Evolutionary conservation across 2,329 filamentous ascomycete species (phyloP), one percentile per base, ranked within the genome.

Genomic region (Monosporascus sp.): DNA sequence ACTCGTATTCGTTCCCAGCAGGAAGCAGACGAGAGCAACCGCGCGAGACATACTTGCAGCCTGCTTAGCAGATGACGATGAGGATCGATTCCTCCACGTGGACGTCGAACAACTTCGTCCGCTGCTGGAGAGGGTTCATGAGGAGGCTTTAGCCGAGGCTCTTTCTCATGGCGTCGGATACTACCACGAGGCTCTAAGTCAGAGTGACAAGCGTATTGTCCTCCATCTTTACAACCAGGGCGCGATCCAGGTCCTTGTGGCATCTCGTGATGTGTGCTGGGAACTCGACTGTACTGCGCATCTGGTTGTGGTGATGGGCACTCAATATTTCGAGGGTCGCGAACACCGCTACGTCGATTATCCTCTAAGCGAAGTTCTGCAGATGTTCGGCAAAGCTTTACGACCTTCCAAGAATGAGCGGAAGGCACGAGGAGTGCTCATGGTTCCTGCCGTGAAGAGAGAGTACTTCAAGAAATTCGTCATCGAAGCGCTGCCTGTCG

Each of bases 381-480:
- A 99, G 67, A 99, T 99, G 93, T 96, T 97, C 63, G 94, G 94
- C 62, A 96, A 94, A 71, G 89, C 94, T 38, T 85, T 92, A 52
- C 85, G 88, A 41, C 85, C 91, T 2, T 82, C 87, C 3, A 80
- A 86, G 65, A 91, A 96, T 64, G 90, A 89, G 53, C 82, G 87
- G 53, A 88, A 89, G 24, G 43, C 43, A 46, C 90, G 89, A 57
- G 95, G 93, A 61, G 90, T 99, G n/a, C 79, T 99, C 45, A 97
- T 99, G 94, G 84, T 97, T 11, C 91, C 93, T 3, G 86, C 89
- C 19, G 91, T 95, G 48, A 97, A 96, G 79, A 86, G 94, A 38
- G 92, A 97, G 58, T 99, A 96, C 73, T 99, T 97, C 81, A 95
- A 94, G 75, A 99, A 99, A 73, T 99, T 99, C 77, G 75, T 99